Evolutionary conservation across 2,329 filamentous ascomycete species (phyloP).

Genomic region (Stagonosporopsis cucurbitacearum): DNA sequence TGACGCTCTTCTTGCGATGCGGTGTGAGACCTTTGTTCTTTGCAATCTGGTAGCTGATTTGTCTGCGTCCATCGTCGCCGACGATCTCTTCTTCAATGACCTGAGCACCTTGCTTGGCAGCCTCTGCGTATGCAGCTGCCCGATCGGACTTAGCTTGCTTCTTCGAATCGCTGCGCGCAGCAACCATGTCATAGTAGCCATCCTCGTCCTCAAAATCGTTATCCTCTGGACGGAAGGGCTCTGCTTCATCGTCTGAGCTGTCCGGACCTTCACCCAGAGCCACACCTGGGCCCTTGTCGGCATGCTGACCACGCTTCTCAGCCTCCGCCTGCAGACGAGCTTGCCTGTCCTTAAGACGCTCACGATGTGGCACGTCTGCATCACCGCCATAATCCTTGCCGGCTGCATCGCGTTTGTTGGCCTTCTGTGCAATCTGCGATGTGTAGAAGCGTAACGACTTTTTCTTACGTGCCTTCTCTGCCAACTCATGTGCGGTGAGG

Average conservation of each 20-base stretch:
- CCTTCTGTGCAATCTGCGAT: constrained; percentile 93
- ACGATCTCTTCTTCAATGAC: constrained; percentile 73
- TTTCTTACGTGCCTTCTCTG: constrained; percentile 87
- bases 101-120: constrained; percentile 63
- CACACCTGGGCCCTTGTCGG: constrained; percentile 63
- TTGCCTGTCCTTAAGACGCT: constrained; percentile 85
- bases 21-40: constrained; percentile 97
- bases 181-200: constrained; percentile 90
- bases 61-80: constrained; percentile 84
- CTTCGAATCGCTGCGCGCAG: constrained; percentile 66
- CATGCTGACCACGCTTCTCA: constrained; percentile 75
- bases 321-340: constrained; percentile 88
- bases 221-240: constrained; percentile 53
- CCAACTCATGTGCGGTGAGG: constrained; percentile 77
- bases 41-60: constrained; percentile 90
- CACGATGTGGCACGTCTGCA: constrained; percentile 83
- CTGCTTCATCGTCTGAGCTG: constrained; percentile 69
- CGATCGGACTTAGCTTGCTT: constrained; percentile 78
- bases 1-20: constrained; percentile 88
- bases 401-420: constrained; percentile 79
- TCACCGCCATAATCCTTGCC: constrained; percentile 80
- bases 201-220: constrained; percentile 61
- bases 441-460: constrained; percentile 97
- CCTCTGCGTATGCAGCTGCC: constrained; percentile 62
- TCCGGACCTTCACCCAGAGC: constrained; percentile 69